phyloP scores from a whole-genome alignment of 176 grass and related monocot genomes.

The Oryza glumipatula region DNA sequence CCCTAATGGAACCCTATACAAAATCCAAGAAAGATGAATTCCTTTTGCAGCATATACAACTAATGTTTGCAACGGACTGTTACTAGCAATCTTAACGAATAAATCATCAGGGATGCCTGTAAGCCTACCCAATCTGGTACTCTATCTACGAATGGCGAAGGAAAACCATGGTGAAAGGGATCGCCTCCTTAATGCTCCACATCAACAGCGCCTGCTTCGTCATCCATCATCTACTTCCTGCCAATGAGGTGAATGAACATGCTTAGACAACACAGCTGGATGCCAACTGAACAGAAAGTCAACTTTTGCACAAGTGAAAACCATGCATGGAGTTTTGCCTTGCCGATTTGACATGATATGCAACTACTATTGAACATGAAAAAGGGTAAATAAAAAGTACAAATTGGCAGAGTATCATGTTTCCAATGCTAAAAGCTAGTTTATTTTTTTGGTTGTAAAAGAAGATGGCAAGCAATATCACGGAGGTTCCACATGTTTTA shows the following conservation, averaged over 20 bases:
- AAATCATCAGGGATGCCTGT: constrained; percentile 22
- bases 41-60: constrained; percentile 38
- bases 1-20: constrained; percentile 45
- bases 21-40: constrained; percentile 13
- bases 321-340: background rate
- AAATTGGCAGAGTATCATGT: background rate
- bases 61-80: constrained; percentile 25
- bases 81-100: constrained; percentile 40
- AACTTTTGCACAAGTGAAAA: background rate
- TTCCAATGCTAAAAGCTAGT: background rate
- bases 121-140: constrained; percentile 30
- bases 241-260: constrained; percentile 24
- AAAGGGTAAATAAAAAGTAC: background rate
- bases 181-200: background rate
- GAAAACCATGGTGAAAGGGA: constrained; percentile 12
- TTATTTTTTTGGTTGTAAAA: background rate
- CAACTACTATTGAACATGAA: background rate
- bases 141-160: constrained; percentile 18
- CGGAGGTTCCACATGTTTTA: background rate
- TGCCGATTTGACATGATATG: background rate
- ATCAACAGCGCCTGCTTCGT: background rate
- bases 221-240: constrained; percentile 12
- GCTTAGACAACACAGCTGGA: constrained; percentile 12
- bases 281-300: background rate
- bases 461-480: background rate